phyloP scores from a whole-genome alignment of 2,329 filamentous ascomycete species.

The Coleophoma cylindrospora region DNA sequence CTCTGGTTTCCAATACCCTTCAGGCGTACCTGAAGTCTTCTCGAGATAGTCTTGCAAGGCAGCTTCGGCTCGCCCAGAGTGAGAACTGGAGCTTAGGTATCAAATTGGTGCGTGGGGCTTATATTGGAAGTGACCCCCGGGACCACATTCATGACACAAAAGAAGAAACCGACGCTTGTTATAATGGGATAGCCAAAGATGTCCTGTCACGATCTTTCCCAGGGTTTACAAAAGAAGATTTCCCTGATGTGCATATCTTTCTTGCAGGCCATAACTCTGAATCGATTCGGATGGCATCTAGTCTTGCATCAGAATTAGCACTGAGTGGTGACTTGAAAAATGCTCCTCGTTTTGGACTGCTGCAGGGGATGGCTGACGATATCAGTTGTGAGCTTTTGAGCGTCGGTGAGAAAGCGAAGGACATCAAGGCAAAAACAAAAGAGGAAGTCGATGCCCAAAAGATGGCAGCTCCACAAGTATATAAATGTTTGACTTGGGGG shows the following conservation, averaged over 20 bases:
- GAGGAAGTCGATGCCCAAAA: constrained; percentile 14
- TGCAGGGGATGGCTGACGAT: constrained; percentile 91
- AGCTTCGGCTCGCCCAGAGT: constrained; percentile 35
- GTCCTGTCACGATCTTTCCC: constrained; percentile 39
- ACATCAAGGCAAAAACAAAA: too few species aligned
- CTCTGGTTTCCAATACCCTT: constrained; percentile 41
- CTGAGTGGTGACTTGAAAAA: constrained; percentile 40
- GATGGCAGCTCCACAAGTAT: constrained; percentile 27
- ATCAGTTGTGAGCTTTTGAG: constrained; percentile 54
- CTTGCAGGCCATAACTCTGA: constrained; percentile 72
- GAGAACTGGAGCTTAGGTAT: constrained; percentile 43
- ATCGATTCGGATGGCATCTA: not conserved
- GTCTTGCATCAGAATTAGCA: constrained; percentile 53
- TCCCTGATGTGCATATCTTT: constrained; percentile 47
- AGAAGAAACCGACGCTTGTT: constrained; percentile 40
- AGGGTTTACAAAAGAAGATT: constrained; percentile 30
- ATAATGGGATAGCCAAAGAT: constrained; percentile 47
- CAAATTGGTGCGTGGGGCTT: constrained; percentile 47
- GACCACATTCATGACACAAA: constrained; percentile 38
- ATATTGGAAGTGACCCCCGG: constrained; percentile 40
- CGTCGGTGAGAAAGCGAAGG: constrained; percentile 24
- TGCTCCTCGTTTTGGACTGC: constrained; percentile 61
- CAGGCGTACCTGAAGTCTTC: constrained; percentile 46
- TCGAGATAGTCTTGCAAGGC: constrained; percentile 34
- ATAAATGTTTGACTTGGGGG: constrained; percentile 36